Base-by-base conservation (phyloP, 2,329 filamentous ascomycete genomes). In the Diaporthe sp. region DNA sequence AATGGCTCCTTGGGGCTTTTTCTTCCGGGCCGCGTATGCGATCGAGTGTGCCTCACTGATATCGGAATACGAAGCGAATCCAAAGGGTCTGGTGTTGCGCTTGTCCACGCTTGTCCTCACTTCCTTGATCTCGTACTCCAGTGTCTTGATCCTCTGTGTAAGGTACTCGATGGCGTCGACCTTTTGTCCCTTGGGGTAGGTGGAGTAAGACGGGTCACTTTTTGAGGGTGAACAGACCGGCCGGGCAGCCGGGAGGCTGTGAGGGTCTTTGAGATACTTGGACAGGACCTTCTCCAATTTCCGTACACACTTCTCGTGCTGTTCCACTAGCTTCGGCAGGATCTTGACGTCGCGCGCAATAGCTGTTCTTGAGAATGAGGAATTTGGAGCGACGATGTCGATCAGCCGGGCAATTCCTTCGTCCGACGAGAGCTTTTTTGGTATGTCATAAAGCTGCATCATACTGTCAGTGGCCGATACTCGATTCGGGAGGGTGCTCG, bases 161-260 rank as follows among this genome's bases (percentile, higher is more conserved):
- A 97, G 87, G 80, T 98, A 98, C 77, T 98, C 95, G 80, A 99
- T 98, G 25, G 97, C 95, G 81, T 99, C 97, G 6, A 98, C 90
- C 81, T 95, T 96, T 77, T 94, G 91, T 19, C 90, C 90, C 45
- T 89, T 90, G 33, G 92, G 88, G 77, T 92, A 92, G 2, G 89
- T 90, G 60, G 83, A 84, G 78, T 91, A 92, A 0, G 91, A 89
- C 73, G 90, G 91, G 79, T 98, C 95, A 77, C 93, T 93, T 82
- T 95, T 96, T 17, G 93, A 93, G 0, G 95, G 94, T 58, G 90
- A 91, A 86, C 96, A 97, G 66, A 90, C 89, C 1, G 97, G 97
- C 45, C 97, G 90, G 28, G 90, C 91, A 0, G 93, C 79, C 0
- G 97, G 97, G 0, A 98, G 87, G 76, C 93, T 91, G 76, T 93